Conservation (phyloP, 2,329 filamentous ascomycete species). For the Incumbomyces lentus region DNA sequence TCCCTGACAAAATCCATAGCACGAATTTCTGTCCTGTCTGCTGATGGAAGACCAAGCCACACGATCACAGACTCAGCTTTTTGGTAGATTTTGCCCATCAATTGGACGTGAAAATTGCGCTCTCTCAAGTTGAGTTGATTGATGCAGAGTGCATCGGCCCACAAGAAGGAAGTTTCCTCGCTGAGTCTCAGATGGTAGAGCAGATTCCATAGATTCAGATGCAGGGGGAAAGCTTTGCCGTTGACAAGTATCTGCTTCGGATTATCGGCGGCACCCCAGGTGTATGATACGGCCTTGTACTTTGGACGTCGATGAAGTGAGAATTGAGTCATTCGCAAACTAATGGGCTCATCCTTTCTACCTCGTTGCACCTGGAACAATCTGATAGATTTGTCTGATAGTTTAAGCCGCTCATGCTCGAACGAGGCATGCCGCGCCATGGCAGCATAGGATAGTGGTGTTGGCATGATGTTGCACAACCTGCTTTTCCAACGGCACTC, state of each 20-base stretch:
- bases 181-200: conserved; percentile 16
- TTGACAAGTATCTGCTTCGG: conserved; percentile 15
- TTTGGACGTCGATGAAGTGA: conserved; percentile 13
- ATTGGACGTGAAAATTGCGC: conserved; percentile 19
- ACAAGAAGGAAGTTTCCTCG: conserved; percentile 12
- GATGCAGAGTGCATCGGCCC: conserved; percentile 20
- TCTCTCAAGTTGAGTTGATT: conserved; percentile 19
- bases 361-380: conserved; percentile 16
- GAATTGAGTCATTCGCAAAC: conserved; percentile 19
- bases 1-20: conserved; percentile 17
- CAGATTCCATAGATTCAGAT: conserved; percentile 16
- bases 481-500: no score
- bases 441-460: conserved; percentile 1
- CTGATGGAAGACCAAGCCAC: conserved; percentile 21
- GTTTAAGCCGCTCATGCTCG: conserved; percentile 16
- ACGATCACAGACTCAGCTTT: conserved; percentile 14
- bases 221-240: conserved; percentile 14
- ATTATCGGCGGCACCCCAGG: conserved; percentile 15
- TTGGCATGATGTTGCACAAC: not conserved
- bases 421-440: conserved; percentile 10
- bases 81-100: conserved; percentile 19
- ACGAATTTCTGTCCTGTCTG: conserved; percentile 15
- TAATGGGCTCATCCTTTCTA: conserved; percentile 10
- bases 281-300: conserved; percentile 20
- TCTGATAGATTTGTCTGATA: conserved; percentile 16